Conservation (phyloP, 2,329 filamentous ascomycete genomes). For the Diaporthe vexans region DNA sequence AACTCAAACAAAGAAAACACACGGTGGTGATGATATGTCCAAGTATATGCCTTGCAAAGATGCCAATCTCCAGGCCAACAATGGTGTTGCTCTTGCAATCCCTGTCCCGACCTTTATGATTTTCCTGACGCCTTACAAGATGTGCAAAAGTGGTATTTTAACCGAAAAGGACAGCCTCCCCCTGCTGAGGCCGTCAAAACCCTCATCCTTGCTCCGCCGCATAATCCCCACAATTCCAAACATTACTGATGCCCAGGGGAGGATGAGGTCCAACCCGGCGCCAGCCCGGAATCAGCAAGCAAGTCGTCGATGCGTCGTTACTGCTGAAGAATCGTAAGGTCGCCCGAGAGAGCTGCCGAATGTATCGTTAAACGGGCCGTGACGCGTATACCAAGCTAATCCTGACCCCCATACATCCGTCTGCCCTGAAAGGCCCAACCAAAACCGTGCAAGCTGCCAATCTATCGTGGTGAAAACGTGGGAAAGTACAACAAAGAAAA, state of each 20-base stretch:
- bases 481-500: conserved; percentile 33
- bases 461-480: conserved; percentile 33
- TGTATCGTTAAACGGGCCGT: conserved; percentile 39
- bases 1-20: conserved; percentile 17
- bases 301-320: conserved; percentile 19
- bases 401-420: conserved; percentile 16
- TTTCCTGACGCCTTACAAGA: conserved; percentile 30
- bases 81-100: conserved; percentile 21
- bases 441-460: conserved; percentile 33
- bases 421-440: conserved; percentile 26
- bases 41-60: conserved; percentile 24
- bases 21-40: conserved; percentile 32
- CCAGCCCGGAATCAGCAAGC: conserved; percentile 32
- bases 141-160: conserved; percentile 25
- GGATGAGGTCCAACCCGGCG: conserved; percentile 20
- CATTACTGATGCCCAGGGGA: conserved; percentile 35
- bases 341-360: conserved; percentile 24
- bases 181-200: conserved; percentile 6
- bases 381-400: conserved; percentile 36
- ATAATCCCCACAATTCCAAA: conserved; percentile 29
- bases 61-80: conserved; percentile 22
- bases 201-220: conserved; percentile 21
- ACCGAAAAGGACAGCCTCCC: conserved; percentile 9
- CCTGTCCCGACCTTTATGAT: conserved; percentile 29
- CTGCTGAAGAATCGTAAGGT: conserved; percentile 21